Percentiles rank a stretch among this genome's conserved stretches.
These are phyloP conservation scores for Akanthomyces lecanii DNA, from an alignment of 2,329 filamentous ascomycete species.

Conservation along the genomic window DNA sequence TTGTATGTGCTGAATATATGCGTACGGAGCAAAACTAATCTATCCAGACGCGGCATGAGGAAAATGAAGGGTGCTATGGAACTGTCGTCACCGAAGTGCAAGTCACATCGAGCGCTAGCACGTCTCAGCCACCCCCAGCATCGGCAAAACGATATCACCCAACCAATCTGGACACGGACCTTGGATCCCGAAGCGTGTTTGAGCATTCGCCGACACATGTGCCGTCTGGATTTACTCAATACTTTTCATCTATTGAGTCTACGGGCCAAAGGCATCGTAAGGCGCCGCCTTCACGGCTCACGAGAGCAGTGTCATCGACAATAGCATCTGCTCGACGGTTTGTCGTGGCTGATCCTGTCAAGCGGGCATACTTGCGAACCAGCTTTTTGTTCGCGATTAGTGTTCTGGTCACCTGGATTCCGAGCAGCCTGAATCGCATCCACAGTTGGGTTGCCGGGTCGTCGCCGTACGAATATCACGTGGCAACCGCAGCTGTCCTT, in stretches of 20 bases:
- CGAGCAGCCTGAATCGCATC: slow-evolving; percentile 69
- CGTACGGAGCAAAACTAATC: neutral
- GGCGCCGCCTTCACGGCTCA: slow-evolving; percentile 20
- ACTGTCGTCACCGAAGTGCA: slow-evolving; percentile 52
- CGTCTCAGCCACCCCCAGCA: neutral
- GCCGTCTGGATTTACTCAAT: slow-evolving; percentile 25
- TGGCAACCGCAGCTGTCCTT: slow-evolving; percentile 66
- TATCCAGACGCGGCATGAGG: neutral
- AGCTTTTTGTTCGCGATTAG: slow-evolving; percentile 59
- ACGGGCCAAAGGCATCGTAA: slow-evolving; percentile 8
- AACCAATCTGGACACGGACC: neutral
- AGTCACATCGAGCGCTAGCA: neutral
- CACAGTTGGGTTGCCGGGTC: slow-evolving; percentile 56
- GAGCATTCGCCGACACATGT: slow-evolving; percentile 18
- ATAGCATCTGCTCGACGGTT: slow-evolving; percentile 27
- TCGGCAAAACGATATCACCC: neutral
- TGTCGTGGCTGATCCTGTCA: slow-evolving; percentile 48
- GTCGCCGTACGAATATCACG: slow-evolving; percentile 61
- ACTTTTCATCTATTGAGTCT: slow-evolving; percentile 33
- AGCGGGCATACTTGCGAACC: slow-evolving; percentile 57
- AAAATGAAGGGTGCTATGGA: slow-evolving; percentile 40
- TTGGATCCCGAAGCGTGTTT: neutral
- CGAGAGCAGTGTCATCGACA: slow-evolving; percentile 27
- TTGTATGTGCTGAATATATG: slow-evolving; percentile 25
- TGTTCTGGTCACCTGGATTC: slow-evolving; percentile 59